Conservation (phyloP, 371 early-diverging fungal species). For the Batkoa obscura region DNA sequence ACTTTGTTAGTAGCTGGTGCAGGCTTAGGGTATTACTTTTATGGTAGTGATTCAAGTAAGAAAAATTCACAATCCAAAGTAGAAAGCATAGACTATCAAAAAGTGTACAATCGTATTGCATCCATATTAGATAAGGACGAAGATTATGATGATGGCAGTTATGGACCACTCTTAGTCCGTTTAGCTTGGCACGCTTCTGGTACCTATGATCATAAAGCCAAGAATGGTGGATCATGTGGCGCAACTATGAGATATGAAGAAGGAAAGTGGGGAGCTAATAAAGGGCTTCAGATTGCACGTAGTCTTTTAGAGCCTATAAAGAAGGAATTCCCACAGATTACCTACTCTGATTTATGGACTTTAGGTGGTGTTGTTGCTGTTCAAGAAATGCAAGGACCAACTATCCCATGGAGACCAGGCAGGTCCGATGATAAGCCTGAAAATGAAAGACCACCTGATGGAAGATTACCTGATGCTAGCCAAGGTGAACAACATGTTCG, state of each 20-base stretch:
- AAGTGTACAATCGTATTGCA: conserved; percentile 61
- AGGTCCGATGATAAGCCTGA: conserved; percentile 37
- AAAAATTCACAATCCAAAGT: not conserved
- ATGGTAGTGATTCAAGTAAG: not conserved
- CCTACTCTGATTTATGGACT: conserved; percentile 86
- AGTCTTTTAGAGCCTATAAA: conserved; percentile 65
- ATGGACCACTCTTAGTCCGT: conserved; percentile 75
- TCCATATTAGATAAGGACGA: conserved; percentile 47
- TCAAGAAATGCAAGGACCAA: conserved; percentile 79
- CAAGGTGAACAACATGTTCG: conserved; percentile 54
- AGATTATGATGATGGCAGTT: conserved; percentile 80
- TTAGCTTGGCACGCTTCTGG: conserved; percentile 91
- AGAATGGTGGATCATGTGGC: conserved; percentile 79
- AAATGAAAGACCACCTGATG: conserved; percentile 54
- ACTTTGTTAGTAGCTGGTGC: no score
- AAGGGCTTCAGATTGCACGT: conserved; percentile 66
- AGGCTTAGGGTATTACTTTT: no score
- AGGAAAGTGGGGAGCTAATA: conserved; percentile 60
- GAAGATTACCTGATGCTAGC: conserved; percentile 79
- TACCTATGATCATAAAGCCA: conserved; percentile 58
- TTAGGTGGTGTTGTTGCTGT: conserved; percentile 79
- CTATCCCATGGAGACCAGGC: conserved; percentile 74
- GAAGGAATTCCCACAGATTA: conserved; percentile 59
- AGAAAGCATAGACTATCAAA: conserved; percentile 25
- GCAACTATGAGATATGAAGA: conserved; percentile 78